Percentiles rank a stretch among this genome's conserved stretches.
Evolutionary conservation across 345 rosid species (phyloP).

Genomic region (Citrus unshiu): DNA sequence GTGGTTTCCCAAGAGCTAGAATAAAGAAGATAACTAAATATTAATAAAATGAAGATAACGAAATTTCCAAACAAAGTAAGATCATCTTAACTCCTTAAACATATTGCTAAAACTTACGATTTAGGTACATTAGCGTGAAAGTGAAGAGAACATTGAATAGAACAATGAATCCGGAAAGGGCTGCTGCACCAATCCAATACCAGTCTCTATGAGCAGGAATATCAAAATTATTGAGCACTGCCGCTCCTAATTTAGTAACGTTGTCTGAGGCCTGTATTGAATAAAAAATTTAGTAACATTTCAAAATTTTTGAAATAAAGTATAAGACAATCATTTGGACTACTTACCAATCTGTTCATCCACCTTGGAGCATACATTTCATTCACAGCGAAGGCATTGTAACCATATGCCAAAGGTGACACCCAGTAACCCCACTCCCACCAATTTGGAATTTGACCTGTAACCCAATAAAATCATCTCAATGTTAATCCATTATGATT

Average conservation of each 20-base stretch:
- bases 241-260: conserved; percentile 48
- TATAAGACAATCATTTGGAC: too few relatives aligned
- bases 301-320: not conserved
- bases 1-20: conserved; percentile 65
- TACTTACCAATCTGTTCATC: conserved; percentile 58
- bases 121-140: conserved; percentile 57
- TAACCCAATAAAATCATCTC: conserved; percentile 5
- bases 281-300: not conserved
- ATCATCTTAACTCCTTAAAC: not conserved
- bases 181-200: conserved; percentile 83
- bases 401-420: conserved; percentile 77
- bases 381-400: conserved; percentile 62
- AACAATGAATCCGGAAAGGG: conserved; percentile 54
- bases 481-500: not conserved
- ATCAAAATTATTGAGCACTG: conserved; percentile 52
- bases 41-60: not conserved
- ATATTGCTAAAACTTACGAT: conserved; percentile 40
- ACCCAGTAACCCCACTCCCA: conserved; percentile 95
- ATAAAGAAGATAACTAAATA: not conserved
- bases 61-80: not conserved
- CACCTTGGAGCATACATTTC: conserved; percentile 84
- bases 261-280: conserved; percentile 43
- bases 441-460: conserved; percentile 75
- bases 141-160: conserved; percentile 79
- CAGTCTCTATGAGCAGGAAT: conserved; percentile 51